Evolutionary conservation across 2,329 filamentous ascomycete species (phyloP).

Genomic region (Claviceps sp.): DNA sequence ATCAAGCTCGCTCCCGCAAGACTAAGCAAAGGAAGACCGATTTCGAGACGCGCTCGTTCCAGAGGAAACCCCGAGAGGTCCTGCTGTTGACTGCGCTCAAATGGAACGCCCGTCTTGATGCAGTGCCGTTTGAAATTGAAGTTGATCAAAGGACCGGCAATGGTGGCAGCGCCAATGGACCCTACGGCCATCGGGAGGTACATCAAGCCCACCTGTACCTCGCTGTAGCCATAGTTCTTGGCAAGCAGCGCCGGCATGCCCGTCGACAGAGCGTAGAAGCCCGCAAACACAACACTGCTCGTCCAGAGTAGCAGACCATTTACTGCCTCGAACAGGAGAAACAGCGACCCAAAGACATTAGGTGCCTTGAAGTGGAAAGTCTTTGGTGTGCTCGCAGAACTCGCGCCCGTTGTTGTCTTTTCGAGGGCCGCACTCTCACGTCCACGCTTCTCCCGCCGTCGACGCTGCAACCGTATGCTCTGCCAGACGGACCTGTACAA

Average conservation of each 20-base stretch:
- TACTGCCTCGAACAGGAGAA: conserved; percentile 28
- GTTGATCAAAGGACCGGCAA: conserved; percentile 45
- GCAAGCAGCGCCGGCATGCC: conserved; percentile 30
- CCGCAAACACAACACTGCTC: conserved; percentile 32
- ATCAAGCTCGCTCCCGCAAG: conserved; percentile 33
- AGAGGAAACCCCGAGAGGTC: conserved; percentile 37
- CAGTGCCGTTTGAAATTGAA: conserved; percentile 55
- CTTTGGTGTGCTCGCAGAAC: conserved; percentile 11
- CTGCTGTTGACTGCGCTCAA: conserved; percentile 38
- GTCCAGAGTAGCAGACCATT: conserved; percentile 30
- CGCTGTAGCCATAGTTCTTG: conserved; percentile 44
- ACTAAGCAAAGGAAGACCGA: conserved; percentile 36
- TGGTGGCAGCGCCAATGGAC: conserved; percentile 30
- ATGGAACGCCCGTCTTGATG: conserved; percentile 32
- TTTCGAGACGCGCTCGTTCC: conserved; percentile 35
- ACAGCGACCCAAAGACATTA: conserved; percentile 27
- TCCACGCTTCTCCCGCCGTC: conserved; percentile 3
- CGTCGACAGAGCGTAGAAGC: conserved; percentile 34
- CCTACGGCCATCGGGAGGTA: conserved; percentile 38
- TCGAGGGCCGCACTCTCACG: background rate
- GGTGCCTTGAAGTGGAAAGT: conserved; percentile 24
- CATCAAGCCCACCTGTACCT: conserved; percentile 39
- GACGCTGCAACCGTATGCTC: conserved; percentile 11
- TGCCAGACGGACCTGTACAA: conserved; percentile 24
- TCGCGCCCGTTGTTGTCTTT: background rate